Evolutionary conservation across 106 monocot genomes (phyloP), one percentile per base, ranked within the genome.

Genomic region (Alisma plantagoaquatica): DNA sequence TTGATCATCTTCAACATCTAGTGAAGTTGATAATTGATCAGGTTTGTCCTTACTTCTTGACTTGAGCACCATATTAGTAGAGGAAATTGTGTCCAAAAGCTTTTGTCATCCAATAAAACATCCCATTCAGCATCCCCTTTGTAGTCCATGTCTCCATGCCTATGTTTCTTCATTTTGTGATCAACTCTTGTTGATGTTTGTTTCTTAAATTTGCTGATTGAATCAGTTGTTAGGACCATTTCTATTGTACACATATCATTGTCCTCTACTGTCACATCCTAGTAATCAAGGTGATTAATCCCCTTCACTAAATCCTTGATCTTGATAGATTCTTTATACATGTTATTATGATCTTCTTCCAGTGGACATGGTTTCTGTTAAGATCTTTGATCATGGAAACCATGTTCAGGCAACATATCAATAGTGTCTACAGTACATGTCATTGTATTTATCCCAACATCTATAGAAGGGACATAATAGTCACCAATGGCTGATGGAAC

Each of bases 91-190:
- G 47, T 61, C 53, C 61, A 77, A 28, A 70, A 24, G 21, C 66
- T 77, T 30, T 75, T 80, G 49, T 88, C 72, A 56, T 75, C 68
- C 49, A 73, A 64, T 28, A 88, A 33, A 57, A 73, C 64, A 42
- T 94, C 94, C 83, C 87, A 94, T 44, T 88, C 80, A 67, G 33
- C 73, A 71, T 96, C 94, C 31, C 94, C 88, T 69, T 88, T 90
- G 65, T 98, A 90, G 26, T 84, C 79, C 90, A 98, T 98, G 55
- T 98, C 79, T 54, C 54, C 73, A 56, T 79, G 79, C 66, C 79
- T 70, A 27, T 42, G 73, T 62, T 61, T 86, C 59, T 67, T 98
- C 0, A 53, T 18, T 38, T 35, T 78, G 28, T 82, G 75, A 15
- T 57, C 21, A 42, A 18, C 33, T 4, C 76, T 63, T 5, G 65